Evolutionary conservation across 306 rosid genomes (phyloP), one percentile per base, ranked within the genome.

Genomic region (Sesbania bispinosa): DNA sequence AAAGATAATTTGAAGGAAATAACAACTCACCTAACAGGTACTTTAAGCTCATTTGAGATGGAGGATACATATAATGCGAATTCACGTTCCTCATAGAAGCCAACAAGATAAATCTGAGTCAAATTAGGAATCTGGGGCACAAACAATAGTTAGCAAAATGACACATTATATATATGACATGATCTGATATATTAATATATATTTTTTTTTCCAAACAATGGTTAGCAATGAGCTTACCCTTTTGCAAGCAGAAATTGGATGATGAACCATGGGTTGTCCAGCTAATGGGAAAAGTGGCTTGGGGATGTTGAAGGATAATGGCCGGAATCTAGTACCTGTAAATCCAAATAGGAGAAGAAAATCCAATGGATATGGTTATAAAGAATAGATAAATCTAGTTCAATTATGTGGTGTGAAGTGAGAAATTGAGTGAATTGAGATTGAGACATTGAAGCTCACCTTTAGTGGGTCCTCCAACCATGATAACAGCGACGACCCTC

Each of bases 391-490:
- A 32, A 32, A 32, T 32, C 7, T 9, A 32, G 7, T 32, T 5
- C 1, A 29, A 29, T 29, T 29, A n/a, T n/a, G n/a, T n/a, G n/a
- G n/a, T n/a, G 21, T 23, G 45, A 45, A 76, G n/a, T 36, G 23
- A 27, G 35, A 30, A 18, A 53, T 35, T 69, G 20, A 51, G 8
- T 45, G 74, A 54, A 54, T 45, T 30, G 63, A 42, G 46, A 67
- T 50, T 32, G 46, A 9, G 53, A 1, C 6, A 41, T n/a, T 2
- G 10, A 2, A 48, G 19, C 1, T 4, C 4, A 21, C 98, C 99
- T 89, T 94, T 94, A 15, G 96, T 94, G 15, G 99, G 99, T 20
- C 99, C 99, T 35, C 97, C 97, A 39, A 94, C 99, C 99, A 94
- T 94, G 75, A 94, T 91, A 71, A 94, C 97, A 69, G 97, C 96